These are phyloP conservation scores for Dispira parvispora DNA, from an alignment of 192 early-diverging fungal species.

Conservation along the genomic window DNA sequence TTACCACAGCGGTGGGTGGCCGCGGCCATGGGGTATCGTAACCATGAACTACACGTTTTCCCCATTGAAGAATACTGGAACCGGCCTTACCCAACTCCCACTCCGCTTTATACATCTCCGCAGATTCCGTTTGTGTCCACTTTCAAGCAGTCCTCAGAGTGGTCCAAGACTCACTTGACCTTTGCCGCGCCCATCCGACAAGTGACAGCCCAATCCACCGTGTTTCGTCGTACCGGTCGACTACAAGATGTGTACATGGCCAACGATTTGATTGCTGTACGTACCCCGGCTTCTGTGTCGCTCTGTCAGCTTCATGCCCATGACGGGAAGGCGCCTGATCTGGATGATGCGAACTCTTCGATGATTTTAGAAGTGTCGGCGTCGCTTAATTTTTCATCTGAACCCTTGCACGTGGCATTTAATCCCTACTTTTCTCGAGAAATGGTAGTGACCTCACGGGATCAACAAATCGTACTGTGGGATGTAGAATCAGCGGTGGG, in stretches of 20 bases:
- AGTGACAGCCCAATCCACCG: slow-evolving; percentile 3
- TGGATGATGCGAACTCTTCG: background rate
- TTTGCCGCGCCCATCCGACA: slow-evolving; percentile 1
- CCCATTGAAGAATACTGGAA: background rate
- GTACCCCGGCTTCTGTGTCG: background rate
- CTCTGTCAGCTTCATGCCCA: background rate
- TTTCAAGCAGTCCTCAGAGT: background rate
- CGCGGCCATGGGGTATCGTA: background rate
- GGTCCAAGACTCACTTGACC: background rate
- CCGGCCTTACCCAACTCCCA: background rate
- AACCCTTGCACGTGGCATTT: background rate
- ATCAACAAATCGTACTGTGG: background rate
- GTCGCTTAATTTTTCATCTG: background rate
- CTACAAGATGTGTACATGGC: background rate
- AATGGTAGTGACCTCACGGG: background rate
- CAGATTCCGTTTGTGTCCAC: background rate
- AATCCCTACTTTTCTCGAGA: background rate
- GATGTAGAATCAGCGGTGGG: background rate
- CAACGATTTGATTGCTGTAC: background rate
- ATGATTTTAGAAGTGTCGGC: no score
- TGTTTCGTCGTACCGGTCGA: background rate
- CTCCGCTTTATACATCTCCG: background rate
- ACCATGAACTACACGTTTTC: background rate
- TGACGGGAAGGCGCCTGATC: background rate
- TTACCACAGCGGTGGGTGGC: background rate